A percentile compares a stretch with the other conserved stretches of the same genome.
phyloP scores from a whole-genome alignment of 163 green algal species.

The Scenedesmus sp. region DNA sequence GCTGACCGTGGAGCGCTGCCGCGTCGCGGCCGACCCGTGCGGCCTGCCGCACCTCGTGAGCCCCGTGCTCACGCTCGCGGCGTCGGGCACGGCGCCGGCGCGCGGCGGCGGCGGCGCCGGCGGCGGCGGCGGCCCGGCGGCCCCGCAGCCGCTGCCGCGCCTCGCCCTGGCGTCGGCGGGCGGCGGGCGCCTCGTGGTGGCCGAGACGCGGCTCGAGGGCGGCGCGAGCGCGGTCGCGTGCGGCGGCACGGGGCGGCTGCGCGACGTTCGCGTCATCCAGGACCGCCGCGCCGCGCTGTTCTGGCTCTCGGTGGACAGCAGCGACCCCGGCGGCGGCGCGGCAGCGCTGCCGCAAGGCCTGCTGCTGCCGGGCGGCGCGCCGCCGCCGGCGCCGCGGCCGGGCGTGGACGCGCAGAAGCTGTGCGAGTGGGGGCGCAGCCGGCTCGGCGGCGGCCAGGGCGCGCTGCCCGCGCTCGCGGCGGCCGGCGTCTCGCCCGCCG shows the following conservation, averaged over 20 bases:
- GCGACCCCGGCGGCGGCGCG: too few species aligned
- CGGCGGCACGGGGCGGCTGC: neutral
- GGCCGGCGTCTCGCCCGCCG: too few species aligned
- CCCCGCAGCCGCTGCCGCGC: neutral
- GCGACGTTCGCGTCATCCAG: slow-evolving; percentile 30
- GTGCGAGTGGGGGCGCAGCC: too few species aligned
- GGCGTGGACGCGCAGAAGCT: too few species aligned
- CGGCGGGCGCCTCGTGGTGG: slow-evolving; percentile 2
- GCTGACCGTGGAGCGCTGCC: slow-evolving; percentile 50
- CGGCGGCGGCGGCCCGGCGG: too few species aligned
- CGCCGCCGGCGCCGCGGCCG: too few species aligned
- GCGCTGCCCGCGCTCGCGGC: too few species aligned
- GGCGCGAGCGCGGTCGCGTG: slow-evolving; percentile 29
- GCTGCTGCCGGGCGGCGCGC: too few species aligned
- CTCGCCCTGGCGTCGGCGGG: neutral
- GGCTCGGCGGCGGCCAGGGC: too few species aligned
- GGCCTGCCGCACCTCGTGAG: slow-evolving; percentile 51
- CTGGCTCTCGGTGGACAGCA: slow-evolving; percentile 21
- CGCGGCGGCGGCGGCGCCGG: neutral
- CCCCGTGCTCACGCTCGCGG: slow-evolving; percentile 48
- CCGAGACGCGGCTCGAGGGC: slow-evolving; percentile 12
- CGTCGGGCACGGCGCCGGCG: neutral
- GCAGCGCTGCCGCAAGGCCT: too few species aligned
- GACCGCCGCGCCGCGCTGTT: slow-evolving; percentile 13
- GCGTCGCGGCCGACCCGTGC: slow-evolving; percentile 21